These are phyloP conservation scores for Diplodia mutila DNA, from an alignment of 2,329 filamentous ascomycete species.

Conservation along the genomic window DNA sequence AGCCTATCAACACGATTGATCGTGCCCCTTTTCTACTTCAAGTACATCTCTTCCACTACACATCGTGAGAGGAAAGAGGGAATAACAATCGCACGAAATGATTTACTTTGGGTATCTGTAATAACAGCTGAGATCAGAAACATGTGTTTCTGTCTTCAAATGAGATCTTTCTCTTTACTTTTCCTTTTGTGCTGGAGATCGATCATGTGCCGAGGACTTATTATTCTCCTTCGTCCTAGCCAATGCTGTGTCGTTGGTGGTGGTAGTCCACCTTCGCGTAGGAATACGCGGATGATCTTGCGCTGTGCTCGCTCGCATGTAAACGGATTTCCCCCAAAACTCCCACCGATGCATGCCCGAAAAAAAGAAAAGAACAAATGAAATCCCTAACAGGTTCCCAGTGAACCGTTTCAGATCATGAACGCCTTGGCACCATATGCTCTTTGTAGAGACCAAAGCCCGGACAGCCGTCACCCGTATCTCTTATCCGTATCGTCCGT, in stretches of 20 bases:
- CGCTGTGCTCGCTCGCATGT: not conserved
- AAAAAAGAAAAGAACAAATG: not conserved
- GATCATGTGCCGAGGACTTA: not conserved
- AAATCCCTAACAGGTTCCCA: not conserved
- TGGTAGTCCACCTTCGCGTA: not conserved
- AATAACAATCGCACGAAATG: not conserved
- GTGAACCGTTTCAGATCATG: not conserved
- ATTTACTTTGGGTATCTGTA: slow-evolving; percentile 9
- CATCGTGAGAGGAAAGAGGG: not conserved
- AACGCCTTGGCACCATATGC: slow-evolving; percentile 6
- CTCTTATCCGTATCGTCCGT: not conserved
- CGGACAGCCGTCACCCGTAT: not conserved
- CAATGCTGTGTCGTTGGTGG: not conserved
- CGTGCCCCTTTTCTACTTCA: not conserved
- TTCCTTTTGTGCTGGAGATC: not conserved
- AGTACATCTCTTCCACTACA: not conserved
- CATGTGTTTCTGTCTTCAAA: not conserved
- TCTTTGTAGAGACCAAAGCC: not conserved
- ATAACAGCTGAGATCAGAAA: not conserved
- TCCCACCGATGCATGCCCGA: not conserved
- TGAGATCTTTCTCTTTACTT: not conserved
- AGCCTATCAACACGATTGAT: not conserved
- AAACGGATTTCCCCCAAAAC: not conserved
- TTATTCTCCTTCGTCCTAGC: not conserved
- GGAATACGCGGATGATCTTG: no score